phyloP scores from a whole-genome alignment of 1,284 basidiomycete genomes.

The Sporisorium scitamineum region DNA sequence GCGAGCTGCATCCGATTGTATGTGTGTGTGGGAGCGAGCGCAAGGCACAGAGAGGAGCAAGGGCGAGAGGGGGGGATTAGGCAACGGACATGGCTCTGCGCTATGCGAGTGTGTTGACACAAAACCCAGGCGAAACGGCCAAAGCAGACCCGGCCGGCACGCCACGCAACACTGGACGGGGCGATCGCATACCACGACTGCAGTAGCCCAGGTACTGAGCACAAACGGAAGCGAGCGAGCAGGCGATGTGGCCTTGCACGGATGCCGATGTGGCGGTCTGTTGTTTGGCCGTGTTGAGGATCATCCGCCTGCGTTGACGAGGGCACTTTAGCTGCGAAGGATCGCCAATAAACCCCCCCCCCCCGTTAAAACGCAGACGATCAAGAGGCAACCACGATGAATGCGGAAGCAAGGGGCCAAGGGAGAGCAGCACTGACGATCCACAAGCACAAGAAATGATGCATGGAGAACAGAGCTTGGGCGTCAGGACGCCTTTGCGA shows the following conservation, averaged over 20 bases:
- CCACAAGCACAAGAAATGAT: constrained; percentile 2
- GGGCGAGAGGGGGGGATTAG: no score
- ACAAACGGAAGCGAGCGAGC: constrained; percentile 5
- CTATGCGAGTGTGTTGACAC: no score
- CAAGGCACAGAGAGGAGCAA: not conserved
- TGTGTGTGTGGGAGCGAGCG: not conserved
- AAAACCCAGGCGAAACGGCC: not conserved
- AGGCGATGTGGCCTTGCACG: no score
- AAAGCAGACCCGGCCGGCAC: no score
- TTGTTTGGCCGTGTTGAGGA: not conserved
- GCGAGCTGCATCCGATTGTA: constrained; percentile 30
- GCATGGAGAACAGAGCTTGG: no score
- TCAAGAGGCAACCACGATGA: not conserved
- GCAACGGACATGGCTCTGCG: no score
- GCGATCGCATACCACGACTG: not conserved
- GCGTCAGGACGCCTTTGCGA: not conserved
- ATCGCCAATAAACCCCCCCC: not conserved
- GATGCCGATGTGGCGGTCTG: not conserved
- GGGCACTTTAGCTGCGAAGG: not conserved
- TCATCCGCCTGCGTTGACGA: not conserved
- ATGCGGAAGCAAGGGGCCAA: constrained; percentile 17
- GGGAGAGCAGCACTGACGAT: constrained; percentile 18
- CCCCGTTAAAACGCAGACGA: not conserved
- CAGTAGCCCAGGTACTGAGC: constrained; percentile 4
- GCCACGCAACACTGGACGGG: not conserved